phyloP scores from a whole-genome alignment of 2,329 filamentous ascomycete species.

The Sphaceloma murrayae region DNA sequence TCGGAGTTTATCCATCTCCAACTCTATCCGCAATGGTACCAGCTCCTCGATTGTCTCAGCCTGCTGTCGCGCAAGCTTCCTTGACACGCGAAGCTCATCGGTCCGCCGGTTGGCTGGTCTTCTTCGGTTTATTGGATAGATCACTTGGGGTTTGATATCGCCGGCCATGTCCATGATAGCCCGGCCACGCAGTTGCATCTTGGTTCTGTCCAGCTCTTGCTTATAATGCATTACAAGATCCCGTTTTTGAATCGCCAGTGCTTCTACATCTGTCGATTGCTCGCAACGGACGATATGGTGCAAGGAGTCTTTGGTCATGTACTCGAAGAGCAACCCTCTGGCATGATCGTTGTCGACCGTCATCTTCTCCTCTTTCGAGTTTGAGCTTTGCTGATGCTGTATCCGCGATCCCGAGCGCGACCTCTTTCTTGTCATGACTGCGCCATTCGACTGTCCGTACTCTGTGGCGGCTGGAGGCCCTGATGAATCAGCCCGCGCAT shows the following conservation, averaged over 20 bases:
- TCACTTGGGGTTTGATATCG: slow-evolving; percentile 56
- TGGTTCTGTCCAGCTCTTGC: slow-evolving; percentile 53
- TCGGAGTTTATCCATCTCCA: slow-evolving; percentile 92
- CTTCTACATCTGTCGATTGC: slow-evolving; percentile 34
- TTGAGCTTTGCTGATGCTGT: slow-evolving; percentile 23
- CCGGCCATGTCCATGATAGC: slow-evolving; percentile 29
- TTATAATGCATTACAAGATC: slow-evolving; percentile 43
- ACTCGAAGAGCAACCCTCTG: slow-evolving; percentile 47
- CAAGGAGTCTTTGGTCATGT: slow-evolving; percentile 54
- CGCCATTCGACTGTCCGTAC: slow-evolving; percentile 38
- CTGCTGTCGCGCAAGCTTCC: slow-evolving; percentile 74
- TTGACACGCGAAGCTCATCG: slow-evolving; percentile 59
- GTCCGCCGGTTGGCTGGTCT: slow-evolving; percentile 69
- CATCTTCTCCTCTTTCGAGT: slow-evolving; percentile 16
- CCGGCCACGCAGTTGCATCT: slow-evolving; percentile 53
- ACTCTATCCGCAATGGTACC: slow-evolving; percentile 81
- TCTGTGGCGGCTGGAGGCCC: slow-evolving; percentile 23
- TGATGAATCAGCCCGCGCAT: slow-evolving; percentile 24
- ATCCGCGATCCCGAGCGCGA: slow-evolving; percentile 51
- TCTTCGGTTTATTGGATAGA: slow-evolving; percentile 71
- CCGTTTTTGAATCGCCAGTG: slow-evolving; percentile 48
- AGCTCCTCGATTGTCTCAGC: slow-evolving; percentile 86
- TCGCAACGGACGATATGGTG: slow-evolving; percentile 47
- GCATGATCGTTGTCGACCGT: slow-evolving; percentile 22
- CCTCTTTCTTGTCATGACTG: slow-evolving; percentile 45